Percentiles rank a stretch among this genome's conserved stretches.
Conservation (phyloP, 768 basidiomycete genomes). For the Russula sp. region DNA sequence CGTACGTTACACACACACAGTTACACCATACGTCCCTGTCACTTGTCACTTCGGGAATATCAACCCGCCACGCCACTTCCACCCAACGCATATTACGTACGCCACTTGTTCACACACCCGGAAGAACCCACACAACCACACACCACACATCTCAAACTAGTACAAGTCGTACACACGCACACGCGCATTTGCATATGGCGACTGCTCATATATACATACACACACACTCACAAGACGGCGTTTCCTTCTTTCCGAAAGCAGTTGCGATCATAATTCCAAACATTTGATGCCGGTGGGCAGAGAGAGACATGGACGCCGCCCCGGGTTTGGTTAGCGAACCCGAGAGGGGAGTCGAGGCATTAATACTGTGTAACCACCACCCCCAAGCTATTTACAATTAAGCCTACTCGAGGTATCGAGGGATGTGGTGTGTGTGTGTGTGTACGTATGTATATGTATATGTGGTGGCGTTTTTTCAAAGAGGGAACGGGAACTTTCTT, state of each 20-base stretch:
- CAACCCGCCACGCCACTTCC: not conserved
- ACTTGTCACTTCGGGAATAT: not conserved
- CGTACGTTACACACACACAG: not conserved
- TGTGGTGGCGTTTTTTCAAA: too few relatives aligned
- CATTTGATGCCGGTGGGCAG: not conserved
- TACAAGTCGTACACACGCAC: too few relatives aligned
- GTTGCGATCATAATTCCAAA: not conserved
- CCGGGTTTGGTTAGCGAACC: not conserved
- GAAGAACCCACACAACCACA: not conserved
- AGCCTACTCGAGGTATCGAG: too few relatives aligned
- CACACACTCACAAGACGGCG: not conserved
- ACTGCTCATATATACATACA: not conserved
- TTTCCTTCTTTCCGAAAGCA: not conserved
- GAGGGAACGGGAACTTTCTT: too few relatives aligned
- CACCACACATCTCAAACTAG: too few relatives aligned
- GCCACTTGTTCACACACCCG: not conserved
- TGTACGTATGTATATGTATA: too few relatives aligned
- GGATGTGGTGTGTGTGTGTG: too few relatives aligned
- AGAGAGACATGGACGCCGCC: not conserved
- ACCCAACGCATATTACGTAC: not conserved
- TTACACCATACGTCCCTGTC: not conserved
- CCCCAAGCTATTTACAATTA: not conserved
- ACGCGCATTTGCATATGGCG: too few relatives aligned
- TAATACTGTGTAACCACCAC: not conserved
- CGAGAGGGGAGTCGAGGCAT: not conserved